These are phyloP conservation scores for Postia placenta DNA, from an alignment of 768 basidiomycete species.

Conservation along the genomic window DNA sequence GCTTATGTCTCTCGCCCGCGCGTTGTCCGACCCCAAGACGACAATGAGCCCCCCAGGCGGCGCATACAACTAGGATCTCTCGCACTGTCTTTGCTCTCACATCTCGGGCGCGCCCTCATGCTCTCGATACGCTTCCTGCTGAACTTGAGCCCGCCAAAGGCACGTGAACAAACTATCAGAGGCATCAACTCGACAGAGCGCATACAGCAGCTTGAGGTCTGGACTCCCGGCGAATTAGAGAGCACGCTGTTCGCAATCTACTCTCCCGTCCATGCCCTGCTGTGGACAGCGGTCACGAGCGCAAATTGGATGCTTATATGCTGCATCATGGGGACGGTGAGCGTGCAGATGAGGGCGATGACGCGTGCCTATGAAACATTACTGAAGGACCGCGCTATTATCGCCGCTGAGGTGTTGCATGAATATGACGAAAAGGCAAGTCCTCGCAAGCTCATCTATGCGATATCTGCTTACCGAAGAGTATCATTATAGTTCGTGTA, in stretches of 20 bases:
- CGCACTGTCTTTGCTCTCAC: constrained; percentile 13
- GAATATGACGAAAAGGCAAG: constrained; percentile 79
- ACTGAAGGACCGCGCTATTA: constrained; percentile 68
- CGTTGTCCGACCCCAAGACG: constrained; percentile 7
- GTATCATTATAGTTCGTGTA: constrained; percentile 59
- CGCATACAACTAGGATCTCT: constrained; percentile 37
- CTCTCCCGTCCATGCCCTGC: constrained; percentile 67
- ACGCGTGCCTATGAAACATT: constrained; percentile 54
- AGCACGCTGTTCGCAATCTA: constrained; percentile 66
- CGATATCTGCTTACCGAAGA: background rate
- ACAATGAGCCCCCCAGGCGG: constrained; percentile 34
- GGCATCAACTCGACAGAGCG: constrained; percentile 19
- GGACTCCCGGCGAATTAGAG: constrained; percentile 72
- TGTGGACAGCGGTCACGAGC: constrained; percentile 67
- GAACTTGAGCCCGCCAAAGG: constrained; percentile 46
- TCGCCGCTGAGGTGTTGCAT: constrained; percentile 75
- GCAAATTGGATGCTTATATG: constrained; percentile 75
- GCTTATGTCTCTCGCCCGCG: constrained; percentile 48
- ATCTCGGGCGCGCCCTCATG: constrained; percentile 45
- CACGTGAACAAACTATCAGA: constrained; percentile 9
- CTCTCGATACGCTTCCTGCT: constrained; percentile 63
- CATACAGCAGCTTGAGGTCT: constrained; percentile 75
- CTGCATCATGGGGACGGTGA: constrained; percentile 60
- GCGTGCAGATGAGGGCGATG: constrained; percentile 45
- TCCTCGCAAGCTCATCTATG: constrained; percentile 9